Evolutionary conservation across 2,329 filamentous ascomycete genomes (phyloP), one percentile per base, ranked within the genome.

Genomic region (Exserohilum rostratum): DNA sequence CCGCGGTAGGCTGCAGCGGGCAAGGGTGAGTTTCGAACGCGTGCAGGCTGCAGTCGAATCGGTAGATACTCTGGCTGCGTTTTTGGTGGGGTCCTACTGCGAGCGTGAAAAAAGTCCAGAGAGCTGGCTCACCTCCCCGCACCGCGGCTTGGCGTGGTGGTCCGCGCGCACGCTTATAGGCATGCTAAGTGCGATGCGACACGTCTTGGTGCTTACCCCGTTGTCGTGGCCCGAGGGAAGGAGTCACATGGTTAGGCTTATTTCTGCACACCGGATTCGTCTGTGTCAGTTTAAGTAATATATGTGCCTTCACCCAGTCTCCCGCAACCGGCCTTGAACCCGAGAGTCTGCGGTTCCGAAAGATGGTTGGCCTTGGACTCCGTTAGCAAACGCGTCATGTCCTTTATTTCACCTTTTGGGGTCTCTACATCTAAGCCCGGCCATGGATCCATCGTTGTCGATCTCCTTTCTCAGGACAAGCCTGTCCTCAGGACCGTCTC

Each of bases 381-480:
- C 46, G 43, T 56, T 64, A 68, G 48, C 13, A 52, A n/a, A 27
- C 46, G 49, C 55, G 49, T 20, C 50, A 72, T 74, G 69, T 62
- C 64, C 43, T 73, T 70, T 56, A 60, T 76, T 58, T 91, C 88
- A n/a, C 90, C 91, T 7, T 96, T 96, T 71, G 86, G 89, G 45
- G 80, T 85, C 46, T 90, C 90, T 25, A 83, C 88, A 34, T 90
- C 90, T 20, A 81, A 82, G 48, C 85, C 93, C 18, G 95, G 95
- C 53, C 83, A 90, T 70, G 95, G 95, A 57, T 83, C 82, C 61
- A 89, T 97, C 63, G 82, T 91, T 48, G 86, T 91, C 53, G 85
- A 85, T 17, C 78, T 90, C 5, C 82, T 93, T 9, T 90, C 93
- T 31, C 87, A 88, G 29, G 83, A 84, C 22, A 84, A 84, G 43